A percentile compares a stretch with the other conserved stretches of the same genome.
Evolutionary conservation across 371 early-diverging fungal species (phyloP).

Genomic region (Thermomucor indicae-seudaticae): DNA sequence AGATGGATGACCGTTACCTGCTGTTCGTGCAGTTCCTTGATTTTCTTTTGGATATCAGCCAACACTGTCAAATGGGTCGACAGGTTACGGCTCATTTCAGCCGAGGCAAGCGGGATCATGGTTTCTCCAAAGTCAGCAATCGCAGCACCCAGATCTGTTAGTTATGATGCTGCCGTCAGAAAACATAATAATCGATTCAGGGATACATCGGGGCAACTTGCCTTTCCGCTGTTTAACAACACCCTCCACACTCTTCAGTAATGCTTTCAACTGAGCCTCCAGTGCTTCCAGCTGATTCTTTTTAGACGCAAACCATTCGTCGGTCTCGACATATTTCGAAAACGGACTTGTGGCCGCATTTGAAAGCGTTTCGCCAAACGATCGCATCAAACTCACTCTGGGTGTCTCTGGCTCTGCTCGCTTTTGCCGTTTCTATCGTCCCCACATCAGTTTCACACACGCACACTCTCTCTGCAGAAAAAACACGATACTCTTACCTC

Average conservation of each 20-base stretch:
- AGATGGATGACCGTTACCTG: conserved; percentile 32
- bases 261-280: conserved; percentile 79
- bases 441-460: not conserved
- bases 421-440: conserved; percentile 37
- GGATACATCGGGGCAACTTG: conserved; percentile 5
- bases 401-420: conserved; percentile 43
- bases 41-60: conserved; percentile 74
- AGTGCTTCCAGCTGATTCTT: conserved; percentile 75
- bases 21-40: conserved; percentile 72
- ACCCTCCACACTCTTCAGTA: conserved; percentile 79
- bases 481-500: conserved; percentile 56
- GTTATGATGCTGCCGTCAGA: no score
- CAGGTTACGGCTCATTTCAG: conserved; percentile 67
- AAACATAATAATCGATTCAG: not conserved
- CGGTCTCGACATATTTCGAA: conserved; percentile 39
- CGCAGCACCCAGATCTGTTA: conserved; percentile 71
- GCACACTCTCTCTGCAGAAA: no score
- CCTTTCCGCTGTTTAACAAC: conserved; percentile 79
- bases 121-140: conserved; percentile 83
- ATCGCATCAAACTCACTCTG: conserved; percentile 30
- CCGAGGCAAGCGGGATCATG: conserved; percentile 70
- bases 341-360: conserved; percentile 44
- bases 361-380: conserved; percentile 44
- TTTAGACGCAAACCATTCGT: conserved; percentile 79
- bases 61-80: conserved; percentile 61